These are phyloP conservation scores for Xerocomellus amylosporus DNA, from an alignment of 768 basidiomycete species.

Conservation along the genomic window DNA sequence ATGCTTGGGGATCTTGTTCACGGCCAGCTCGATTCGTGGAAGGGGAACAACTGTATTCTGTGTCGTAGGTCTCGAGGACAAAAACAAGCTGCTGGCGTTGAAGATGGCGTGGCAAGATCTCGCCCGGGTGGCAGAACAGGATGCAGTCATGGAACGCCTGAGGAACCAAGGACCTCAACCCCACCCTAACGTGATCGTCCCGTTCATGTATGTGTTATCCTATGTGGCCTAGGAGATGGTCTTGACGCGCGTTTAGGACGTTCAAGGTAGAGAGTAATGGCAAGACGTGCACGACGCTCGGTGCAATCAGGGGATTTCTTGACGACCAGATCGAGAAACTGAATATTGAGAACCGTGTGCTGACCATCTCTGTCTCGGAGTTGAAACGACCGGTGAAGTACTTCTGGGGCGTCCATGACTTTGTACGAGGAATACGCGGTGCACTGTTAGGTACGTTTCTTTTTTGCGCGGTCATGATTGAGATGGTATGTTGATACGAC, in stretches of 20 bases:
- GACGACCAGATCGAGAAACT: neutral
- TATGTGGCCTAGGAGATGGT: no score
- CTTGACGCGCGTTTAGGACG: neutral
- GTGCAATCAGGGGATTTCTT: constrained; percentile 1
- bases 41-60: no score
- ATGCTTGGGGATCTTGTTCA: no score
- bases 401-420: constrained; percentile 15
- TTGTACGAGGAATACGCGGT: constrained; percentile 11
- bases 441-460: constrained; percentile 5
- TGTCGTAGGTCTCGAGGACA: no score
- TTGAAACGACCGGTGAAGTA: constrained; percentile 1
- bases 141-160: neutral
- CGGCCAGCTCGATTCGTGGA: no score
- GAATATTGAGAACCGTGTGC: neutral
- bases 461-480: neutral
- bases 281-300: neutral
- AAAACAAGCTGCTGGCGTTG: neutral
- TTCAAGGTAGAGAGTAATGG: neutral
- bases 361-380: neutral
- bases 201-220: neutral
- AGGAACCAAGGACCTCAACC: no score
- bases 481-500: neutral
- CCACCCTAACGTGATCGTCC: neutral
- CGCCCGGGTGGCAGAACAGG: neutral
- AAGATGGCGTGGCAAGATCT: constrained; percentile 15